Conservation (phyloP, 148 eudicot species). For the Chenopodium quinoa region DNA sequence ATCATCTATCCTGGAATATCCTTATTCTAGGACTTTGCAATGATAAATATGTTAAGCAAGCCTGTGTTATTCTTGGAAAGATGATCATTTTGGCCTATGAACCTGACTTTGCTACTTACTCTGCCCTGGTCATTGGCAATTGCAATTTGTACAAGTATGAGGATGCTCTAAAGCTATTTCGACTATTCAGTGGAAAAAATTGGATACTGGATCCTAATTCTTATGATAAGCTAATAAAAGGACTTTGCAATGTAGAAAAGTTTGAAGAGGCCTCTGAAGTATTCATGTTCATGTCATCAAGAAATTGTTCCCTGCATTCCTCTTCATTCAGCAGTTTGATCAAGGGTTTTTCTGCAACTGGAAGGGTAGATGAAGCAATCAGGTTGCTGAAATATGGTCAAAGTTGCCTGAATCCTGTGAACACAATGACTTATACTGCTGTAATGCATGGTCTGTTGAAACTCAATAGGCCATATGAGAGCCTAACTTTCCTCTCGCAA, state of each 20-base stretch:
- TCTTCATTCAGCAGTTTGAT: slow-evolving; percentile 21
- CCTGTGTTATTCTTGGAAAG: slow-evolving; percentile 45
- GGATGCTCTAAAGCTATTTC: slow-evolving; percentile 47
- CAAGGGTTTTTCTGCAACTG: slow-evolving; percentile 15
- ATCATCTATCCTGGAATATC: slow-evolving; percentile 54
- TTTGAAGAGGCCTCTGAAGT: slow-evolving; percentile 26
- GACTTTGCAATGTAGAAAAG: slow-evolving; percentile 20
- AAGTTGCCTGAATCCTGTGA: slow-evolving; percentile 25
- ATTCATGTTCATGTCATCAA: slow-evolving; percentile 23
- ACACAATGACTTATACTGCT: slow-evolving; percentile 37
- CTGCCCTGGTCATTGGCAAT: slow-evolving; percentile 54
- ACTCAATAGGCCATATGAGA: slow-evolving; percentile 21
- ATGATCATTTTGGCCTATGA: slow-evolving; percentile 49
- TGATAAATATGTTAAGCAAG: slow-evolving; percentile 28
- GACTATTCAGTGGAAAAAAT: slow-evolving; percentile 25
- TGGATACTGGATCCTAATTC: slow-evolving; percentile 26
- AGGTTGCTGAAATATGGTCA: slow-evolving; percentile 34
- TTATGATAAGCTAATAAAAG: slow-evolving; percentile 19
- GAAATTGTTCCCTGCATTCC: slow-evolving; percentile 10
- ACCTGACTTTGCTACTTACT: slow-evolving; percentile 58
- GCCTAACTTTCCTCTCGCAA: slow-evolving; percentile 25
- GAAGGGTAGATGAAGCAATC: slow-evolving; percentile 25
- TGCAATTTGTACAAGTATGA: slow-evolving; percentile 40
- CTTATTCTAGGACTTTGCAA: slow-evolving; percentile 52
- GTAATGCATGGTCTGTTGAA: slow-evolving; percentile 44